Base-by-base conservation (phyloP, 2,329 filamentous ascomycete species). In the Colletotrichum gigasporum region DNA sequence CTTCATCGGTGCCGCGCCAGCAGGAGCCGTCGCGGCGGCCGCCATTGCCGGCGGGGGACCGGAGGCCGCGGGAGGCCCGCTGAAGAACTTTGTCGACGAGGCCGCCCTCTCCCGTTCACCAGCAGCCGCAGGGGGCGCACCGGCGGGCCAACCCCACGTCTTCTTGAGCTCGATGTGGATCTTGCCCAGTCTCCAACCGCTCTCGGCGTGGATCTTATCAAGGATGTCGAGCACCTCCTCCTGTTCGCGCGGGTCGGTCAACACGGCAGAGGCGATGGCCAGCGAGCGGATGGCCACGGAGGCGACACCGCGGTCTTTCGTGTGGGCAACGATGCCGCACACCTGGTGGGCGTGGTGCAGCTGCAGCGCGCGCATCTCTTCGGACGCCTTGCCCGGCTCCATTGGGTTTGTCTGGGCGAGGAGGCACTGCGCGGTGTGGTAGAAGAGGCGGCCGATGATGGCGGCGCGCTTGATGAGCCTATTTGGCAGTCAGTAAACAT, bases 321-420 rank as follows among this genome's bases (percentile, higher is more conserved):
- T 89, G 73, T 97, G 93, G 2, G 93, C 92, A 22, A 92, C 89
- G 66, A 98, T 96, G 12, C 95, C 95, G 73, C 94, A 97, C 22
- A 97, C 90, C 73, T 94, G 90, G 69, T 91, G 90, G 0, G 93
- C 91, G 73, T 97, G 93, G 66, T 88, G 87, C 50, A 90, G 82
- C 70, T 91, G 89, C 72, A 91, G 84, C 4, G 85, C 82, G 47
- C 85, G 86, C 87, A 95, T 92, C 64, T 93, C 90, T 4, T 87
- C 81, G 2, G 84, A 83, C 16, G 82, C 81, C 35, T 87, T 83
- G 7, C 84, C 80, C 10, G 86, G 81, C 35, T 89, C 83, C 53
- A 91, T 75, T 0, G 94, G 94, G 73, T 97, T 91, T 20, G 90
- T 90, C 69, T 95, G 92, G 3, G 91, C 88, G 5, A 97, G 85